Conservation (phyloP, 169 alveolate species). For the Eimeria zaria region DNA sequence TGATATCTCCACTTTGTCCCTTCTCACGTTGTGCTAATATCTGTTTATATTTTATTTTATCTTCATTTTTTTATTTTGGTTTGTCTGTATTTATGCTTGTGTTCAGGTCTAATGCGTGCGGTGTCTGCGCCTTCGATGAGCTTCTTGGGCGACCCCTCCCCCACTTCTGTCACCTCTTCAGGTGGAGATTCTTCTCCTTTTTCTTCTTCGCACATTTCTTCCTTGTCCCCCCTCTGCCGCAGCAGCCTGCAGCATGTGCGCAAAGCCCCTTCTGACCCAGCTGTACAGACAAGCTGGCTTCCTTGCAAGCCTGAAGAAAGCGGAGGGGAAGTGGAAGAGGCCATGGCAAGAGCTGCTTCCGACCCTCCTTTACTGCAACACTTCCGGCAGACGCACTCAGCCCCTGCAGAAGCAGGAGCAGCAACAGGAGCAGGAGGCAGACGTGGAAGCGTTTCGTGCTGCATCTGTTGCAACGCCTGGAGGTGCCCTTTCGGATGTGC, state of each 20-base stretch:
- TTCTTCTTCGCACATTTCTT: background rate
- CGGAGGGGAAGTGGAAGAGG: background rate
- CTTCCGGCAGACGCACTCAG: background rate
- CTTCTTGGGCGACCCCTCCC: constrained; percentile 12
- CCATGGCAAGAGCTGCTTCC: constrained; percentile 19
- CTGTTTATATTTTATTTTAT: background rate
- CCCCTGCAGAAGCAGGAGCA: constrained; percentile 6
- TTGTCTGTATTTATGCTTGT: background rate
- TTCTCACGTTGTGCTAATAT: too few relatives aligned
- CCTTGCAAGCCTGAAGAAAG: background rate
- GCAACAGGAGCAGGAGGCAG: constrained; percentile 5
- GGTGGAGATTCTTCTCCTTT: background rate
- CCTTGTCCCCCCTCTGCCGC: constrained; percentile 12
- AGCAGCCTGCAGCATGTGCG: background rate
- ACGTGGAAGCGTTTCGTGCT: constrained; percentile 14
- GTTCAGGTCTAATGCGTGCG: constrained; percentile 46
- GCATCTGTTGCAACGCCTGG: constrained; percentile 59
- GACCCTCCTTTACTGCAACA: constrained; percentile 54
- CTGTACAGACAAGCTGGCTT: constrained; percentile 13
- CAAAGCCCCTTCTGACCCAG: constrained; percentile 13
- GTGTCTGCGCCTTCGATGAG: constrained; percentile 41
- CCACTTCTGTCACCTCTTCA: background rate
- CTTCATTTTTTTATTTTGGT: background rate
- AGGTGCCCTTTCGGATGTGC: constrained; percentile 43
- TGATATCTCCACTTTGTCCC: background rate